Evolutionary conservation across 176 grass and related monocot genomes (phyloP).

Genomic region (Oryza rufipogon): DNA sequence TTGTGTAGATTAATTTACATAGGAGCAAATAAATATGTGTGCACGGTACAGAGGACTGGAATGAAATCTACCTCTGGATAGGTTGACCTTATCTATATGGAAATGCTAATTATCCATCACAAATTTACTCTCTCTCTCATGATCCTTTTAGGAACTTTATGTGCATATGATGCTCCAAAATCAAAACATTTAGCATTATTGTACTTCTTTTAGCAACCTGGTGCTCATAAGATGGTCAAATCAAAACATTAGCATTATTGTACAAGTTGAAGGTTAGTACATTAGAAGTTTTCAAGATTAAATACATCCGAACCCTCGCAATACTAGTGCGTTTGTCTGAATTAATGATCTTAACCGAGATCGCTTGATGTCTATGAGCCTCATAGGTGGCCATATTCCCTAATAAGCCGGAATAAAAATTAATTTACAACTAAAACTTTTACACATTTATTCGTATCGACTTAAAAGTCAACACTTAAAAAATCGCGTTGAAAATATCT

Average conservation of each 20-base stretch:
- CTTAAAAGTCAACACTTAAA: too few relatives aligned
- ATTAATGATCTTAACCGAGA: too few relatives aligned
- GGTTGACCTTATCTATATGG: not conserved
- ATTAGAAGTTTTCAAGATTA: not conserved
- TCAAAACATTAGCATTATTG: not conserved
- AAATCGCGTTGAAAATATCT: too few relatives aligned
- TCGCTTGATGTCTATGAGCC: too few relatives aligned
- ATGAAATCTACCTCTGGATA: too few relatives aligned
- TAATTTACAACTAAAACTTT: too few relatives aligned
- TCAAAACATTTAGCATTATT: not conserved
- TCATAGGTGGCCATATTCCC: too few relatives aligned
- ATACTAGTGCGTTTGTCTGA: not conserved
- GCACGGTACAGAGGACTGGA: not conserved
- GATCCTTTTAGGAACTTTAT: not conserved
- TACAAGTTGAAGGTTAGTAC: not conserved
- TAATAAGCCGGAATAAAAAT: too few relatives aligned
- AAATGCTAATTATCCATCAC: not conserved
- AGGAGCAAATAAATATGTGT: not conserved
- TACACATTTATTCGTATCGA: too few relatives aligned
- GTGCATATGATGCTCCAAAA: not conserved
- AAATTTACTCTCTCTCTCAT: not conserved
- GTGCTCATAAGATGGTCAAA: not conserved
- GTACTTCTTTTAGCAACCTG: not conserved
- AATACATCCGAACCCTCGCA: not conserved
- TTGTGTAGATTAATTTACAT: not conserved